Evolutionary conservation across 2,329 filamentous ascomycete species (phyloP).

Genomic region (Albophoma yamanashiensis): DNA sequence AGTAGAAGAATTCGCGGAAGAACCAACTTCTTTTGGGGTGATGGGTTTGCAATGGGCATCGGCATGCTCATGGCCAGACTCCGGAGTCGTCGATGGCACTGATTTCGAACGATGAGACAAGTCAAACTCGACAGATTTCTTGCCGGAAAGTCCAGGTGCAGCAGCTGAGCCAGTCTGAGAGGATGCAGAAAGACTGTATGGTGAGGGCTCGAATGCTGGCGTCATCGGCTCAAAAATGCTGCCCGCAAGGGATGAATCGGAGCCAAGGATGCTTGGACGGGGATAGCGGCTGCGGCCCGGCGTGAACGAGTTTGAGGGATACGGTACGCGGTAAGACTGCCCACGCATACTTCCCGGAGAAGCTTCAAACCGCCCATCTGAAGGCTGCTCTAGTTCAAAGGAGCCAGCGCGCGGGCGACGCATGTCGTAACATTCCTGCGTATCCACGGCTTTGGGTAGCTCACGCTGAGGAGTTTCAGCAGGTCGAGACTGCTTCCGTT

Average conservation of each 20-base stretch:
- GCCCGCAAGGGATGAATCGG: conserved; percentile 1
- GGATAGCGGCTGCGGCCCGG: conserved; percentile 2
- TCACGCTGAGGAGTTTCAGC: conserved; percentile 9
- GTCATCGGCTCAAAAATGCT: conserved; percentile 1
- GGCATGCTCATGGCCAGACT: not conserved
- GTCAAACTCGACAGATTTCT: conserved; percentile 7
- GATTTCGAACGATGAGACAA: not conserved
- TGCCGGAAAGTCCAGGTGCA: not conserved
- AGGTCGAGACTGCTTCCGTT: conserved; percentile 21
- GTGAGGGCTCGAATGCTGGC: not conserved
- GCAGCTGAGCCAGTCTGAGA: not conserved
- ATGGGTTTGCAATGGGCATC: not conserved
- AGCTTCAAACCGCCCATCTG: not conserved
- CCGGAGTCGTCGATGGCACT: not conserved
- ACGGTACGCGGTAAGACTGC: not conserved
- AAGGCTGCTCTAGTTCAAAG: conserved; percentile 1
- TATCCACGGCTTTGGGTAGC: not conserved
- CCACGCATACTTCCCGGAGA: not conserved
- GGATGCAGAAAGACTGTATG: not conserved
- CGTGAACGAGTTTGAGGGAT: conserved; percentile 3
- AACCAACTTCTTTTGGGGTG: not conserved
- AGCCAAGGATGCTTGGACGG: conserved; percentile 5
- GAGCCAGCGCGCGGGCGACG: conserved; percentile 1
- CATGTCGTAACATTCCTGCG: not conserved
- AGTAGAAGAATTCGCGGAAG: not conserved